Evolutionary conservation across 78 protist genomes (phyloP).

Genomic region (Dictyostelium firmibasis): DNA sequence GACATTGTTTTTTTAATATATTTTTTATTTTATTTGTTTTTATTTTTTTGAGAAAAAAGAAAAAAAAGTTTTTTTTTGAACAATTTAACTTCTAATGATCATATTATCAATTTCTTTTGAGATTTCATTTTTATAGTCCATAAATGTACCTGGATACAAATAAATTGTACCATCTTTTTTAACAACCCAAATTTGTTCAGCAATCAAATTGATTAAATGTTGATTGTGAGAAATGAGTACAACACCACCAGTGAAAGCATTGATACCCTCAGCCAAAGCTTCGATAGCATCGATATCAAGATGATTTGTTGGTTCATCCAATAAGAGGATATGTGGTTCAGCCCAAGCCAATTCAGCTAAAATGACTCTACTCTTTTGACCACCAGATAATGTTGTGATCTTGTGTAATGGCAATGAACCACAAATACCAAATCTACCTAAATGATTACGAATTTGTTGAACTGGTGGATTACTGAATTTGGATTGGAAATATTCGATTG

Average conservation of each 20-base stretch:
- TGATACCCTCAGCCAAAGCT: slow-evolving; percentile 91
- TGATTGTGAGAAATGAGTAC: slow-evolving; percentile 93
- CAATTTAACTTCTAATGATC: slow-evolving; percentile 26
- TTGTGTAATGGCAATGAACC: slow-evolving; percentile 59
- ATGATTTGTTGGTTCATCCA: slow-evolving; percentile 97
- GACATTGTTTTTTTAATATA: too few species aligned
- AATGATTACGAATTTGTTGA: slow-evolving; percentile 67
- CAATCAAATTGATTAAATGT: slow-evolving; percentile 66
- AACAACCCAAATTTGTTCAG: slow-evolving; percentile 85
- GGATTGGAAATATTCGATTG: slow-evolving; percentile 86
- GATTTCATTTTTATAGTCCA: slow-evolving; percentile 79
- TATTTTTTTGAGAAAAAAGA: too few species aligned
- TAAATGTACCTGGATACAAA: slow-evolving; percentile 71
- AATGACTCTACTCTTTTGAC: slow-evolving; percentile 96
- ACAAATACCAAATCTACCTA: slow-evolving; percentile 88
- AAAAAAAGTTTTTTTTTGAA: neutral
- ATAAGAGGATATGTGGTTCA: slow-evolving; percentile 94
- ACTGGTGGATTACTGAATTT: slow-evolving; percentile 74
- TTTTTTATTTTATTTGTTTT: too few species aligned
- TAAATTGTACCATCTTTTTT: slow-evolving; percentile 71
- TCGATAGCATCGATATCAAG: slow-evolving; percentile 91
- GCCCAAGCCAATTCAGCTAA: slow-evolving; percentile 89
- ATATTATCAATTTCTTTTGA: slow-evolving; percentile 67
- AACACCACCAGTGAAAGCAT: slow-evolving; percentile 90
- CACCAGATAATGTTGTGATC: slow-evolving; percentile 92